Base-by-base conservation (phyloP, 2,329 filamentous ascomycete genomes). In the Xylariaceae sp. region DNA sequence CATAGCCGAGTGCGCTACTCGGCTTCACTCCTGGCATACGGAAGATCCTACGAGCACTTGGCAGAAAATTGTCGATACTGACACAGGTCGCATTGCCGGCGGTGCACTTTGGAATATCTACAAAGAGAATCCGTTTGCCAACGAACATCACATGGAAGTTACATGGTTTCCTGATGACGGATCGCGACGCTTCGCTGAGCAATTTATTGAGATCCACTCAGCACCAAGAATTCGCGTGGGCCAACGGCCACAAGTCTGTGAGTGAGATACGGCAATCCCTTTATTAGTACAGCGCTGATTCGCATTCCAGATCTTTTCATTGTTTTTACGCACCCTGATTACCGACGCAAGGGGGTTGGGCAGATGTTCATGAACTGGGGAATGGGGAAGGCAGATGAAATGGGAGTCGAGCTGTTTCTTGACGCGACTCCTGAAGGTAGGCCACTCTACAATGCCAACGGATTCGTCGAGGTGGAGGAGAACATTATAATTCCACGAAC, bases 141-240 rank as follows among this genome's bases (percentile, higher is more conserved):
- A 60, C 2, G 42, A 35, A 3, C 13, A 53, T 1, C 23, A 41
- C 3, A 6, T 50, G n/a, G 55, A 65, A 26, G 67, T 64, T 2
- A 63, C 63, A 3, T 73, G 70, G 70, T 70, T 67, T 30, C 70
- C 70, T 0, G 59, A 70, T 36, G 65, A 61, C 15, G 45, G 61
- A 4, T 59, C 64, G 6, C 65, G 64, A 7, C 10, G 13, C 0
- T 66, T 61, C 15, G 64, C 39, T 2, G 64, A 65, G 40, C 18
- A 64, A 27, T 45, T 41, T 1, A 20, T 65, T 1, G 27, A 40
- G 9, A 47, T 35, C 1, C 50, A 61, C 20, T 21, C 1, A 2
- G 10, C 8, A 9, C 64, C 64, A 6, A 55, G 62, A 32, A 18
- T 45, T 21, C 42, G 18, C 1, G 37, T 29, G 1, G 65, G 36